Percentiles rank a stretch among this genome's conserved stretches.
phyloP scores from a whole-genome alignment of 2,329 filamentous ascomycete genomes.

The Verticillium isaacii region DNA sequence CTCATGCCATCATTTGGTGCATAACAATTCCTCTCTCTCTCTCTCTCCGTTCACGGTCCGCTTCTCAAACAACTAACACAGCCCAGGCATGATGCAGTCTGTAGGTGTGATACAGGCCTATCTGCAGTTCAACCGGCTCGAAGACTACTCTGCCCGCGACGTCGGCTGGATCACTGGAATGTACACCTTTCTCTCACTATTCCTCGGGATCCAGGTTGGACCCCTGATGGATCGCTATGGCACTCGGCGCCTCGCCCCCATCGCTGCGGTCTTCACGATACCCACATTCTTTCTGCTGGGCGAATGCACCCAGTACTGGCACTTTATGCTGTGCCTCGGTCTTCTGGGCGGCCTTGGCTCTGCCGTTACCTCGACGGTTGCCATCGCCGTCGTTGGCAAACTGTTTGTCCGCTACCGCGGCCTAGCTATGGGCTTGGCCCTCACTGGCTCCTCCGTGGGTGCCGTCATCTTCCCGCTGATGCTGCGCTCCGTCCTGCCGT shows the following conservation, averaged over 20 bases:
- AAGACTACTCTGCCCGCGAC: slow-evolving; percentile 32
- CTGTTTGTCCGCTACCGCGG: slow-evolving; percentile 17
- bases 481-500: slow-evolving; percentile 21
- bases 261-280: slow-evolving; percentile 30
- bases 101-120: slow-evolving; percentile 45
- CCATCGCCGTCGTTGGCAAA: slow-evolving; percentile 25
- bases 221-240: slow-evolving; percentile 44
- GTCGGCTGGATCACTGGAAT: slow-evolving; percentile 46
- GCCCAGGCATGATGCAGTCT: slow-evolving; percentile 38
- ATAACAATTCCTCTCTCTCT: neutral
- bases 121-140: slow-evolving; percentile 37
- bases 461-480: slow-evolving; percentile 27
- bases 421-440: slow-evolving; percentile 18
- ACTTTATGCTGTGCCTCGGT: slow-evolving; percentile 40
- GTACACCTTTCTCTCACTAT: slow-evolving; percentile 37
- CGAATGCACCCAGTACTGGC: slow-evolving; percentile 41
- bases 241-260: slow-evolving; percentile 30
- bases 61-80: neutral
- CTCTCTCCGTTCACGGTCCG: neutral
- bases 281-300: slow-evolving; percentile 39
- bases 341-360: slow-evolving; percentile 35
- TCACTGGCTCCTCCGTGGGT: slow-evolving; percentile 18
- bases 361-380: slow-evolving; percentile 30
- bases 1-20: slow-evolving; percentile 10
- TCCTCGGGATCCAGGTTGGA: slow-evolving; percentile 41